Evolutionary conservation across 352 stramenopile genomes (phyloP).

Genomic region (Blastocystis sp.): DNA sequence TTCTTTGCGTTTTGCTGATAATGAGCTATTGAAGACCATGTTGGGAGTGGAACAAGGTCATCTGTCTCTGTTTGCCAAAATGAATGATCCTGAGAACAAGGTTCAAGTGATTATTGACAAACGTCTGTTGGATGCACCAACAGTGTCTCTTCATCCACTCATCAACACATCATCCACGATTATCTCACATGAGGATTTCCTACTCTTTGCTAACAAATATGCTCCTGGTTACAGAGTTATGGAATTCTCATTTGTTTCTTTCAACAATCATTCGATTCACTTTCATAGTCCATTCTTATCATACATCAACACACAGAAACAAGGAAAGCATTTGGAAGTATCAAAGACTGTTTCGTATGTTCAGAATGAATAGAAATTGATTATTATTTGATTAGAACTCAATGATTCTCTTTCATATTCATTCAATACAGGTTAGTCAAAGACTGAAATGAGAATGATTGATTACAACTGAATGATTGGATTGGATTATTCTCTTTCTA

Average conservation of each 20-base stretch:
- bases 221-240: constrained; percentile 23
- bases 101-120: constrained; percentile 61
- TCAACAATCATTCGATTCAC: neutral
- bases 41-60: constrained; percentile 51
- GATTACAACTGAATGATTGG: neutral
- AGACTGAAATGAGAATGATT: neutral
- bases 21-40: constrained; percentile 1
- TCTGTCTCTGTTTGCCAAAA: constrained; percentile 52
- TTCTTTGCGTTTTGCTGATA: constrained; percentile 53
- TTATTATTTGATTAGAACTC: too few species aligned
- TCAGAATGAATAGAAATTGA: too few species aligned
- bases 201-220: constrained; percentile 27
- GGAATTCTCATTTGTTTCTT: constrained; percentile 30
- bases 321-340: too few species aligned
- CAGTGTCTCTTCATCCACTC: constrained; percentile 55
- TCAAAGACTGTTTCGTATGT: too few species aligned
- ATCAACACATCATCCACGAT: constrained; percentile 36
- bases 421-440: too few species aligned
- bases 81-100: constrained; percentile 51
- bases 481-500: neutral
- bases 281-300: neutral
- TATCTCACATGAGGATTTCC: constrained; percentile 41
- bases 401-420: too few species aligned
- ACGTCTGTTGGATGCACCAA: constrained; percentile 38
- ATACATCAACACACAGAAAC: too few species aligned